Base-by-base conservation (phyloP, 2,329 filamentous ascomycete species). In the Calonectria pauciramosa region DNA sequence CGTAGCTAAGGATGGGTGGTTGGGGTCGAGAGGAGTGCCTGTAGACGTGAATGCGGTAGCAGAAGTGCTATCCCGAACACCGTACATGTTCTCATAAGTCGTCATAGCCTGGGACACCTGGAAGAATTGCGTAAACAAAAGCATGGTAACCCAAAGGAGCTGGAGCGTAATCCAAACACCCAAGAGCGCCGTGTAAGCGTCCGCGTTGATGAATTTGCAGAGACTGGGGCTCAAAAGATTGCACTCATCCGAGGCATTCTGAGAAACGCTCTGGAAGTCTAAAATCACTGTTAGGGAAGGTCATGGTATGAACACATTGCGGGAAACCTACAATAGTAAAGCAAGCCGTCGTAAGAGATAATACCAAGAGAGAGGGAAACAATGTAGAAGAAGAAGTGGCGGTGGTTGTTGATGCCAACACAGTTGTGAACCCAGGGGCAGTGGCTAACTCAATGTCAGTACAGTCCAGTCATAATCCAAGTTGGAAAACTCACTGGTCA, bases 381-480 rank as follows among this genome's bases (percentile, higher is more conserved):
- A 23, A 99, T 90, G 83, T 99, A 99, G 65, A 98, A 87, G 82
- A 98, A 94, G 85, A 99, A 99, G 80, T 98, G 96, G 18, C 97
- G 93, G 82, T 99, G 94, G 84, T 99, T 99, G 87, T 99, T 99
- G 77, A 97, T 91, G 54, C 95, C 97, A 52, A 99, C 92, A 81
- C 97, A 99, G 85, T 98, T 99, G 86, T 98, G 94, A 30, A 99
- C 95, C 97, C 97, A 99, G 0, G 97, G 97, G 82, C 97, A 99
- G 83, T 99, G 97, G 82, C 95, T 97, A 71, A 5, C 36, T 23
- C 14, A 18, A 18, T 70, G 85, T 80, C 83, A 83, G 76, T 74
- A 66, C 34, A 26, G 16, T 13, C 0, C 20, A 11, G 47, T 49
- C 14, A 14, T 20, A 8, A n/a, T 3, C 4, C 2, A 4, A 23